These are phyloP conservation scores for Gossypium schwendimanii DNA, from an alignment of 441 rosid genomes.

Conservation along the genomic window DNA sequence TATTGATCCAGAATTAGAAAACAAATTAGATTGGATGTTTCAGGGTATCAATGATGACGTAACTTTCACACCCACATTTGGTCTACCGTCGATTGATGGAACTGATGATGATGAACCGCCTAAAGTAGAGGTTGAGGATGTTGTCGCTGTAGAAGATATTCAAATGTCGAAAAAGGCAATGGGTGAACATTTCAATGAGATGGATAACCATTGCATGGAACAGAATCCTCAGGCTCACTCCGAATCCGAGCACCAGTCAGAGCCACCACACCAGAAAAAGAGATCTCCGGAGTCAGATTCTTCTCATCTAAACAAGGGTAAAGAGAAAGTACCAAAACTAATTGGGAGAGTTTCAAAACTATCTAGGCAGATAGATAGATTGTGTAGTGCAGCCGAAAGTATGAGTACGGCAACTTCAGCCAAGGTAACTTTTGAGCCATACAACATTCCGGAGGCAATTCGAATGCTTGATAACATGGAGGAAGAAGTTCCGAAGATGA, in stretches of 20 bases:
- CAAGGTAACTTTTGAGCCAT: not conserved
- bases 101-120: conserved; percentile 10
- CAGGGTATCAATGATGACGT: not conserved
- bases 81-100: not conserved
- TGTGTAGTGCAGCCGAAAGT: conserved; percentile 9
- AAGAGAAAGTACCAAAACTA: conserved; percentile 8
- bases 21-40: conserved; percentile 2
- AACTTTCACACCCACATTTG: not conserved
- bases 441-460: conserved; percentile 5
- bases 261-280: not conserved
- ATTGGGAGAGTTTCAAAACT: conserved; percentile 4
- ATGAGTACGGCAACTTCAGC: conserved; percentile 8
- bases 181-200: not conserved
- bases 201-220: conserved; percentile 10
- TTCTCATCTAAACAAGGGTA: conserved; percentile 11
- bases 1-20: conserved; percentile 6
- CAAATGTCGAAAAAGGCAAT: not conserved
- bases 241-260: conserved; percentile 8
- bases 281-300: not conserved
- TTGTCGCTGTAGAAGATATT: not conserved
- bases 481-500: conserved; percentile 10
- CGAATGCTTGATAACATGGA: conserved; percentile 10
- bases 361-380: conserved; percentile 12
- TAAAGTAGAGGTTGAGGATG: not conserved
- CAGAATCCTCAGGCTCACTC: conserved; percentile 5